Conservation (phyloP, 306 rosid genomes). For the Carpinus fangiana region DNA sequence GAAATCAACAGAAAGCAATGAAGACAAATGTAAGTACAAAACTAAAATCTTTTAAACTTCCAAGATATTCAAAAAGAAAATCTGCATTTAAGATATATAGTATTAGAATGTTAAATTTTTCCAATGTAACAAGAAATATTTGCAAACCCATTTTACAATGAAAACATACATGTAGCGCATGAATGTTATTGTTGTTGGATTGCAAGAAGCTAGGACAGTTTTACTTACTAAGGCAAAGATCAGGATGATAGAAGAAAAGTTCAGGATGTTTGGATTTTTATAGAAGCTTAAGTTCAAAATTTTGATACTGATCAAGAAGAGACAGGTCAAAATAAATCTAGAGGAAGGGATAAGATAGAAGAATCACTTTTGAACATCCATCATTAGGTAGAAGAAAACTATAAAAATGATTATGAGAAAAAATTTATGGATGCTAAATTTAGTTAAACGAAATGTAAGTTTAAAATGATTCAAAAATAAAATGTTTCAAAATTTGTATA, state of each 20-base stretch:
- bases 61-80: neutral
- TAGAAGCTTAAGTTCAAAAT: neutral
- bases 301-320: neutral
- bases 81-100: neutral
- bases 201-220: neutral
- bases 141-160: neutral
- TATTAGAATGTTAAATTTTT: neutral
- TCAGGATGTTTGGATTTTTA: neutral
- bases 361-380: no score
- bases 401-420: no score
- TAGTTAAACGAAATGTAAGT: neutral
- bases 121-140: neutral
- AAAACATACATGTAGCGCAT: neutral
- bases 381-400: no score
- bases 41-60: neutral
- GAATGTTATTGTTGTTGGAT: neutral
- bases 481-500: no score
- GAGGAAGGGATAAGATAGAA: no score
- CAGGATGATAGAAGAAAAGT: neutral
- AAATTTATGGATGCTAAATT: no score
- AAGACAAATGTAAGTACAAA: neutral
- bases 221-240: neutral
- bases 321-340: no score
- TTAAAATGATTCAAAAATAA: no score
- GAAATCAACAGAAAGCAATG: neutral